A percentile compares a stretch with the other conserved stretches of the same genome.
These are phyloP conservation scores for Ziziphus jujuba DNA, from an alignment of 306 rosid species.

Conservation along the genomic window DNA sequence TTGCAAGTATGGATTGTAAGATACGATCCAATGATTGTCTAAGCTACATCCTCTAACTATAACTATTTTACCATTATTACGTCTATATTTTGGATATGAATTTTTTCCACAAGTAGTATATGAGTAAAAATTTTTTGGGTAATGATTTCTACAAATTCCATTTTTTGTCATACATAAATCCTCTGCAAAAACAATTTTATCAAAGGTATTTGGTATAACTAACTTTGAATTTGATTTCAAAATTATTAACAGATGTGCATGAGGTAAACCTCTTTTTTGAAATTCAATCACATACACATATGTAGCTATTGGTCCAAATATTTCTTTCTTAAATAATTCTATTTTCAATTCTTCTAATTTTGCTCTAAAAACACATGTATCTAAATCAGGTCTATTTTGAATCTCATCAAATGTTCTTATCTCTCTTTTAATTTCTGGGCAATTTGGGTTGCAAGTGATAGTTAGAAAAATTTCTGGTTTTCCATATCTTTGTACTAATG, in stretches of 20 bases:
- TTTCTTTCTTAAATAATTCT: neutral
- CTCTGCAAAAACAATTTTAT: neutral
- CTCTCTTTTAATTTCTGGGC: neutral
- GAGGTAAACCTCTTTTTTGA: neutral
- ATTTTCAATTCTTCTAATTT: neutral
- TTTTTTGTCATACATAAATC: neutral
- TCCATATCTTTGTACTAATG: neutral
- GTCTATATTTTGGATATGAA: neutral
- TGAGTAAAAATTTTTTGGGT: neutral
- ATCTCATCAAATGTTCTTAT: neutral
- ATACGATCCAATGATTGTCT: slow-evolving; percentile 5
- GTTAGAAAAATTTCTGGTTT: slow-evolving; percentile 1
- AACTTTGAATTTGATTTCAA: no score
- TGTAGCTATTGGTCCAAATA: neutral
- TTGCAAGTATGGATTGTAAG: slow-evolving; percentile 7
- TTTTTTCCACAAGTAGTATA: neutral
- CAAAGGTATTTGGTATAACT: no score
- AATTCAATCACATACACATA: neutral
- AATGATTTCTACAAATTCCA: neutral
- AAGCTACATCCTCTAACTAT: neutral
- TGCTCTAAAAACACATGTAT: neutral
- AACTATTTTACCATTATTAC: neutral
- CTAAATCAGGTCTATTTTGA: neutral
- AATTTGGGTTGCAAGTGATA: neutral
- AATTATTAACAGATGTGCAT: neutral